Evolutionary conservation across 2,329 filamentous ascomycete genomes (phyloP).

Genomic region (Akanthomyces uredinophilus): DNA sequence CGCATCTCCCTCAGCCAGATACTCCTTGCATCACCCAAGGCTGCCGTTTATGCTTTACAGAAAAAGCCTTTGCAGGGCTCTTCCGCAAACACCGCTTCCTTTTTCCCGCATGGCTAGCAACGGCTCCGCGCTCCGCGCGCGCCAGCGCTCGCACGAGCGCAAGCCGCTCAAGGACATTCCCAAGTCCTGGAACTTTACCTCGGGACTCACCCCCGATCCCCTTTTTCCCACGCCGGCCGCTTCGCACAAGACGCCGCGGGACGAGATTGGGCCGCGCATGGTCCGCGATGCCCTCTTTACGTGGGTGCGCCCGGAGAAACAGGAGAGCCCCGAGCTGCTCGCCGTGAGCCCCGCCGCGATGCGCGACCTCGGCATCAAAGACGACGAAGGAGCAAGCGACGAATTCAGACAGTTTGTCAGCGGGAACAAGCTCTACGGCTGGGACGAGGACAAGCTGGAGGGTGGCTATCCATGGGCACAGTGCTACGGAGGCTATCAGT

Average conservation of each 20-base stretch:
- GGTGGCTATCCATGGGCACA: slow-evolving; percentile 96
- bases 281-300: slow-evolving; percentile 85
- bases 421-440: slow-evolving; percentile 78
- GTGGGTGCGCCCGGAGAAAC: slow-evolving; percentile 76
- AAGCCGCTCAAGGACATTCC: slow-evolving; percentile 50
- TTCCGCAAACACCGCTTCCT: slow-evolving; percentile 3
- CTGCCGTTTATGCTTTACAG: slow-evolving; percentile 14
- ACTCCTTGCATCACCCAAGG: not conserved
- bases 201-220: slow-evolving; percentile 69
- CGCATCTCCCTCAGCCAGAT: not conserved
- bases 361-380: slow-evolving; percentile 70
- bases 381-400: slow-evolving; percentile 62
- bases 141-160: slow-evolving; percentile 21
- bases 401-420: slow-evolving; percentile 74
- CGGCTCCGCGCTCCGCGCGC: not conserved
- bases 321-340: slow-evolving; percentile 70
- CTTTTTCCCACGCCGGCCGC: slow-evolving; percentile 72
- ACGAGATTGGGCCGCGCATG: slow-evolving; percentile 70
- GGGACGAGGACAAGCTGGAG: slow-evolving; percentile 59
- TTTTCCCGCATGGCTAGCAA: slow-evolving; percentile 10
- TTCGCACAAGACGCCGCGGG: slow-evolving; percentile 76
- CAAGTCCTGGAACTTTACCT: slow-evolving; percentile 61
- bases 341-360: slow-evolving; percentile 75
- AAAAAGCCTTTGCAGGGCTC: slow-evolving; percentile 4
- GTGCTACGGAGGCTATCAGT: slow-evolving; percentile 83